A percentile compares a stretch with the other conserved stretches of the same genome.
phyloP scores from a whole-genome alignment of 257 asterid species.

The Solanum habrochaites region DNA sequence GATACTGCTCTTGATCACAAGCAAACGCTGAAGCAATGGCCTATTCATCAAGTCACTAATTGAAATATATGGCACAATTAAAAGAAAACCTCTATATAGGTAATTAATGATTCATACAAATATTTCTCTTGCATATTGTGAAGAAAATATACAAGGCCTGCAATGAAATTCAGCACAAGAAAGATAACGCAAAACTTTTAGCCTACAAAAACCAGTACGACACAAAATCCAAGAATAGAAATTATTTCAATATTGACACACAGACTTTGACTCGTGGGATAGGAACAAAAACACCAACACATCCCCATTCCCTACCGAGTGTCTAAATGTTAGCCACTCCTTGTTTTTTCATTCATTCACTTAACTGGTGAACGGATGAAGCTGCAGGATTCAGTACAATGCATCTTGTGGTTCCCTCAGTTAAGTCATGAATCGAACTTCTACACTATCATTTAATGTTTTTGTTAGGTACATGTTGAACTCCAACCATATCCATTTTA shows the following conservation, averaged over 20 bases:
- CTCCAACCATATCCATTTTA: no score
- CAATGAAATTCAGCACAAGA: no score
- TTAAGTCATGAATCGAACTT: background rate
- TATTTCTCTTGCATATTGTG: no score
- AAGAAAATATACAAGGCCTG: no score
- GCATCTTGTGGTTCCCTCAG: background rate
- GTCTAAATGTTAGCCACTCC: background rate
- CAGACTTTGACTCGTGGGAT: background rate
- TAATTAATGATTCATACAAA: no score
- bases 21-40: no score
- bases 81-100: no score
- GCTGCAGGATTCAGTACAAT: background rate
- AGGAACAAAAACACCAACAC: background rate
- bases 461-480: no score
- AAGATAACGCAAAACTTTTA: no score
- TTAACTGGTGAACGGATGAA: background rate
- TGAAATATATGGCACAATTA: no score
- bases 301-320: background rate
- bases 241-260: background rate
- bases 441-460: no score
- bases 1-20: slow-evolving; percentile 2
- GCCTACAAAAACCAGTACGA: background rate
- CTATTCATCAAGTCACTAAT: no score
- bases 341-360: background rate
- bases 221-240: background rate